These are phyloP conservation scores for Gnomoniopsis sp. DNA, from an alignment of 2,329 filamentous ascomycete species.

Conservation along the genomic window DNA sequence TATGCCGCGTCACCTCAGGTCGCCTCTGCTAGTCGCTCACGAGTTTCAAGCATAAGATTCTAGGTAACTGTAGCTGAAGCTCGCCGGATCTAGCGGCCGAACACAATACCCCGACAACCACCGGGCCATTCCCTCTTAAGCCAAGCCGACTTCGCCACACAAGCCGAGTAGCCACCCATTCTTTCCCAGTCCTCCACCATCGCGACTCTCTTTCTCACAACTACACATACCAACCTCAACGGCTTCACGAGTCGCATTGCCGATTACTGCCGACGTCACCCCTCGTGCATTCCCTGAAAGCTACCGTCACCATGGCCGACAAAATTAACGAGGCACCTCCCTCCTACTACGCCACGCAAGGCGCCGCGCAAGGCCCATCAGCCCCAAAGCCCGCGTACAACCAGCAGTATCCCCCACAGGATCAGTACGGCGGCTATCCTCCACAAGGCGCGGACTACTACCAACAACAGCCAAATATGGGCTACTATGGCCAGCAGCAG, in stretches of 20 bases:
- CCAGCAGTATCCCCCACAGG: slow-evolving; percentile 7
- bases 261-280: not conserved
- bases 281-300: not conserved
- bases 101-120: not conserved
- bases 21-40: not conserved
- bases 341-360: slow-evolving; percentile 9
- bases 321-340: slow-evolving; percentile 15
- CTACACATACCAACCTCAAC: not conserved
- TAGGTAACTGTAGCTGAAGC: not conserved
- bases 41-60: not conserved
- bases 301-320: slow-evolving; percentile 7
- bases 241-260: not conserved
- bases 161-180: not conserved
- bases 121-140: no score
- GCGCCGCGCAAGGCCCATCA: slow-evolving; percentile 1
- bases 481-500: slow-evolving; percentile 4
- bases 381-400: slow-evolving; percentile 14
- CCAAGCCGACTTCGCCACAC: not conserved
- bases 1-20: no score
- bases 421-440: slow-evolving; percentile 7
- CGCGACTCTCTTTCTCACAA: not conserved
- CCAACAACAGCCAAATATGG: slow-evolving; percentile 8
- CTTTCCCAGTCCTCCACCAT: not conserved
- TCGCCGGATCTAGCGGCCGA: not conserved
- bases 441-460: slow-evolving; percentile 9